Base-by-base conservation (phyloP, 176 grass and related monocot genomes). In the Oropetium thomaeum region DNA sequence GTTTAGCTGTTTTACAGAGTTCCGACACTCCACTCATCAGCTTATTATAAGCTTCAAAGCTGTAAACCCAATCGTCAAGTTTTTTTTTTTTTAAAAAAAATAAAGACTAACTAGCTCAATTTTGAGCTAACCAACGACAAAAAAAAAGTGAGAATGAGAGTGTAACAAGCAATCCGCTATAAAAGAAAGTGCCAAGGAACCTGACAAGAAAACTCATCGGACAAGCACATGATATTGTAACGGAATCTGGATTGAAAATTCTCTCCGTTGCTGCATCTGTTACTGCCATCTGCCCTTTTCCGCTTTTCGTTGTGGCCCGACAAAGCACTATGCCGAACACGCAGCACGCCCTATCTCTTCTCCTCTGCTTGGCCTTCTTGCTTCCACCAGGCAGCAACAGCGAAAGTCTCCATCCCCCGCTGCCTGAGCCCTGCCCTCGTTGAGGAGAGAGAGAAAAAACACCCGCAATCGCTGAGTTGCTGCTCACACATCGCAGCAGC, bases 401-500 rank as follows among this genome's bases (percentile, higher is more conserved):
- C 57, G 19, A 52, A 48, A 52, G 48, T 22, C 48, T 52, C 48
- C 20, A 20, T 52, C 48, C 19, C 44, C 7, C 2, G 5, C 49
- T 55, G 22, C 22, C 4, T 12, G 9, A 57, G 23, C 20, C 9
- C 19, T 25, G 13, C 27, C 26, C 35, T 7, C 5, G 38, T 0
- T 0, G 0, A 37, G 17, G 39, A 66, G 62, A 19, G 27, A 9
- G 14, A 66, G 63, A 43, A 61, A 7, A 28, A 33, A 32, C 51
- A 75, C 81, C 70, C 86, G 81, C 76, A 75, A 75, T 82, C 32
- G 48, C 13, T 58, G 84, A 77, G 66, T 37, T 79, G 30, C 37
- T 48, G 10, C 52, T 39, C 79, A 59, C 79, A 59, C 69, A 43
- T 71, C 69, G 79, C 79, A 63, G 74, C 79, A 63, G 74, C 80